Percentiles rank a stretch among this genome's conserved stretches.
phyloP scores from a whole-genome alignment of 2,329 filamentous ascomycete genomes.

The Monosporascus sp. region DNA sequence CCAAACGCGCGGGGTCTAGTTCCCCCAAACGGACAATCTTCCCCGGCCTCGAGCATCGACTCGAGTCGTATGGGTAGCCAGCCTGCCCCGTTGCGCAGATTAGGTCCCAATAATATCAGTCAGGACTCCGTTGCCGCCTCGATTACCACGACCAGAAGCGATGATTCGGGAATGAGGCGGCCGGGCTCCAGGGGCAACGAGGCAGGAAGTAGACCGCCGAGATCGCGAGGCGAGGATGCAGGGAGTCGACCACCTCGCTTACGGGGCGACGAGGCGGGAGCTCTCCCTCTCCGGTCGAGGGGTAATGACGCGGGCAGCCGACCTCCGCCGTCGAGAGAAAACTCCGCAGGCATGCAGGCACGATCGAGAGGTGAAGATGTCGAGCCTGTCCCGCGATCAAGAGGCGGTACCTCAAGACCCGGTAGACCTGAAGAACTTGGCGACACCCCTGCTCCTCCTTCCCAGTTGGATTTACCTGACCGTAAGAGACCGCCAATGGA shows the following conservation, averaged over 20 bases:
- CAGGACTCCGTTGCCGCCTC: constrained; percentile 52
- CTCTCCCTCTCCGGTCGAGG: neutral
- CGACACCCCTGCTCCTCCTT: constrained; percentile 24
- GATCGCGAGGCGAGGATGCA: neutral
- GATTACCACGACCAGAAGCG: constrained; percentile 39
- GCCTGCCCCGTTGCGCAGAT: constrained; percentile 37
- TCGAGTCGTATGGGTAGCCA: constrained; percentile 38
- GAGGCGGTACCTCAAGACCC: constrained; percentile 41
- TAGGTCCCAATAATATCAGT: constrained; percentile 48
- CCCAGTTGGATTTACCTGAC: constrained; percentile 51
- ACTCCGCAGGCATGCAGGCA: too few relatives aligned
- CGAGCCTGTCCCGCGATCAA: constrained; percentile 26
- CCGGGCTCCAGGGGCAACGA: neutral
- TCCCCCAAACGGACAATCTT: constrained; percentile 36
- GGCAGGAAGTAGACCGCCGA: neutral
- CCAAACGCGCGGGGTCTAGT: constrained; percentile 27
- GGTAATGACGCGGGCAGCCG: neutral
- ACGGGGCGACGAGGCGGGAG: neutral
- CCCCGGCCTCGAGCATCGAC: constrained; percentile 48
- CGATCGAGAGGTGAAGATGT: too few relatives aligned
- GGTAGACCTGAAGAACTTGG: constrained; percentile 33
- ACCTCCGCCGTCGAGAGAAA: constrained; percentile 1
- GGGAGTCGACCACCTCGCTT: neutral
- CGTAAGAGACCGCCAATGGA: constrained; percentile 64
- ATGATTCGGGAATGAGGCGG: constrained; percentile 41